These are phyloP conservation scores for Lepidium didymum DNA, from an alignment of 345 rosid species.

Conservation along the genomic window DNA sequence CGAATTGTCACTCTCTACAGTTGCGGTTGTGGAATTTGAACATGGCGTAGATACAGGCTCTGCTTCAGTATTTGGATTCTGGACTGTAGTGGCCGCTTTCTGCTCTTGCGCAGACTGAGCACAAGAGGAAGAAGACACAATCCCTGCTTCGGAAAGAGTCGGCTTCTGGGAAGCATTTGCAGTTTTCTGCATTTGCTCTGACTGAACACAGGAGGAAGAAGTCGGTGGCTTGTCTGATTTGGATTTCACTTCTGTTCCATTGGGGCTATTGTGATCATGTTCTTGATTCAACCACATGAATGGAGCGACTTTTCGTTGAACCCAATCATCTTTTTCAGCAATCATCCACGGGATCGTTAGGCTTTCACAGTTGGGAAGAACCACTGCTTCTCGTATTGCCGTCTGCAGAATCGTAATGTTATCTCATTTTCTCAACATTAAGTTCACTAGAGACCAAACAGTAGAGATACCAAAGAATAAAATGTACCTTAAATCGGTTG, in stretches of 20 bases:
- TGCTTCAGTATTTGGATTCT: conserved; percentile 13
- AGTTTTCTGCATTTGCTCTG: conserved; percentile 32
- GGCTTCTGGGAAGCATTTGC: conserved; percentile 23
- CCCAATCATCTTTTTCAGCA: conserved; percentile 94
- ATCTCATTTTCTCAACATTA: neutral
- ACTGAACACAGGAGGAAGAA: conserved; percentile 30
- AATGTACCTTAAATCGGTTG: conserved; percentile 69
- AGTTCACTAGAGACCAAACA: conserved; percentile 4
- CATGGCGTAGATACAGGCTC: conserved; percentile 2
- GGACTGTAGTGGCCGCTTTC: conserved; percentile 13
- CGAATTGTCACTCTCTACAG: conserved; percentile 28
- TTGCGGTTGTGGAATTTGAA: conserved; percentile 19
- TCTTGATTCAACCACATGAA: conserved; percentile 82
- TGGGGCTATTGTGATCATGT: conserved; percentile 26
- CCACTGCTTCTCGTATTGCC: conserved; percentile 64
- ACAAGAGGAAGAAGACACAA: conserved; percentile 26
- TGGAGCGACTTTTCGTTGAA: conserved; percentile 67
- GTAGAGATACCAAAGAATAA: neutral
- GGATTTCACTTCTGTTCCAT: conserved; percentile 28
- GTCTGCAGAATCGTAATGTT: conserved; percentile 42
- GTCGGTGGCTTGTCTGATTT: conserved; percentile 28
- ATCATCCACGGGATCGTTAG: conserved; percentile 82
- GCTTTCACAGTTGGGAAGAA: conserved; percentile 85
- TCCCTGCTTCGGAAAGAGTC: conserved; percentile 8
- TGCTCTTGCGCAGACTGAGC: conserved; percentile 28